Evolutionary conservation across 2,329 filamentous ascomycete species (phyloP), one percentile per base, ranked within the genome.

Genomic region (Aspergillus chevalieri): DNA sequence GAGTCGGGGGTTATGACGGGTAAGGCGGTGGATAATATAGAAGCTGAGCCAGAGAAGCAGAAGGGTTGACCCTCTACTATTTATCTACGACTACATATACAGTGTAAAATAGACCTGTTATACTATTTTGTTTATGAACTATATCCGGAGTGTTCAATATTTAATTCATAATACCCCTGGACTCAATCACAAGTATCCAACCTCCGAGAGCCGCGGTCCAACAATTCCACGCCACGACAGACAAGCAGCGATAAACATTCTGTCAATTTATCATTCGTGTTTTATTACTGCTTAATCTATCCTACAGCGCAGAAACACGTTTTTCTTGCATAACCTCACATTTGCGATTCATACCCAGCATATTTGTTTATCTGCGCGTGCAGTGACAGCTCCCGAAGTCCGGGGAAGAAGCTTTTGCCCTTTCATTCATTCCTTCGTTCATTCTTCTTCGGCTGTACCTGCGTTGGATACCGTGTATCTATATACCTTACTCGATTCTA

Each of bases 191-290:
- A 64, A 58, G 63, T 55, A 54, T 49, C 51, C 54, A 57, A 56
- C 52, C 47, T 57, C 63, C 63, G 64, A 65, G 53, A 64, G 57
- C 65, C 65, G 65, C 65, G 64, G 64, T 57, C 57, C 59, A 64
- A 51, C 22, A 30, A 49, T 34, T 51, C 39, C 38, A 12, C 17
- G 46, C 41, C 44, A 48, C 45, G n/a, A 49, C 48, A 48, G 43
- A 34, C 48, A 51, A 51, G 41, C 44, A 41, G n/a, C 34, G 34
- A 38, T 19, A 38, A 9, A n/a, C 34, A 17, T 15, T 19, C n/a
- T 19, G 17, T 38, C 34, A 38, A 30, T 30, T 30, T 10, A 30
- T 30, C 10, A 4, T 30, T 30, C 26, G 26, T 30, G 26, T 5
- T 30, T 30, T 30, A 30, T 12, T 30, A 30, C 10, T 30, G 10